Evolutionary conservation across 805 yeast genomes (phyloP).

Genomic region (Ogataea neopini): DNA sequence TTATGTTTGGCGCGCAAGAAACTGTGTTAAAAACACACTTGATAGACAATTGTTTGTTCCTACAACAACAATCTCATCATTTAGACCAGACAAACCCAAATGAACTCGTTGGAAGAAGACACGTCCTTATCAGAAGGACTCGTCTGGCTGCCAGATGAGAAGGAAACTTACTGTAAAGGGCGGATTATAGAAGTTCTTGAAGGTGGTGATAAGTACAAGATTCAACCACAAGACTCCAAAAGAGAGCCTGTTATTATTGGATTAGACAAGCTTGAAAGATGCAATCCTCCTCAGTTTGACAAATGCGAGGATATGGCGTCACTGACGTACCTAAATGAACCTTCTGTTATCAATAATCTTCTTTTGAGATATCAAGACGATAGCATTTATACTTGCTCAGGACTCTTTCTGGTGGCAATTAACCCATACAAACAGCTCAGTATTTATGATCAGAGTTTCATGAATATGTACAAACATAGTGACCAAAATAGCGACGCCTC

Average conservation of each 20-base stretch:
- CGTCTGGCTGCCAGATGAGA: slow-evolving; percentile 79
- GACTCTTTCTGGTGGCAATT: slow-evolving; percentile 90
- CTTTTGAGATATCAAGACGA: slow-evolving; percentile 75
- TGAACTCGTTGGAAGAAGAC: slow-evolving; percentile 35
- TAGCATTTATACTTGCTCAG: slow-evolving; percentile 89
- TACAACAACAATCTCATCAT: neutral
- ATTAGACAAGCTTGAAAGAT: slow-evolving; percentile 53
- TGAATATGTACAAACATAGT: slow-evolving; percentile 46
- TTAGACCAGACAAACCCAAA: neutral
- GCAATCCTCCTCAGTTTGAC: slow-evolving; percentile 89
- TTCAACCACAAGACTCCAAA: slow-evolving; percentile 19
- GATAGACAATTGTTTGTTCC: neutral
- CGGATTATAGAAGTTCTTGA: slow-evolving; percentile 46
- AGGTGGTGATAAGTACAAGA: slow-evolving; percentile 39
- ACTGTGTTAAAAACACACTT: neutral
- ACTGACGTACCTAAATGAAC: slow-evolving; percentile 89
- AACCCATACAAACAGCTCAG: slow-evolving; percentile 83
- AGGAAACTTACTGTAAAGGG: slow-evolving; percentile 60
- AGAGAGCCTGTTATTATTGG: slow-evolving; percentile 37
- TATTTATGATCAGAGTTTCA: slow-evolving; percentile 62
- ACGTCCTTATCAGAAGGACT: slow-evolving; percentile 43
- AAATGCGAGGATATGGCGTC: slow-evolving; percentile 95
- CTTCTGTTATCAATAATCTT: slow-evolving; percentile 88
- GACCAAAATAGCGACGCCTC: slow-evolving; percentile 20
- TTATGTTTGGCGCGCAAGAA: slow-evolving; percentile 11